Conservation (phyloP, 2,329 filamentous ascomycete species). For the Microsporum canis region DNA sequence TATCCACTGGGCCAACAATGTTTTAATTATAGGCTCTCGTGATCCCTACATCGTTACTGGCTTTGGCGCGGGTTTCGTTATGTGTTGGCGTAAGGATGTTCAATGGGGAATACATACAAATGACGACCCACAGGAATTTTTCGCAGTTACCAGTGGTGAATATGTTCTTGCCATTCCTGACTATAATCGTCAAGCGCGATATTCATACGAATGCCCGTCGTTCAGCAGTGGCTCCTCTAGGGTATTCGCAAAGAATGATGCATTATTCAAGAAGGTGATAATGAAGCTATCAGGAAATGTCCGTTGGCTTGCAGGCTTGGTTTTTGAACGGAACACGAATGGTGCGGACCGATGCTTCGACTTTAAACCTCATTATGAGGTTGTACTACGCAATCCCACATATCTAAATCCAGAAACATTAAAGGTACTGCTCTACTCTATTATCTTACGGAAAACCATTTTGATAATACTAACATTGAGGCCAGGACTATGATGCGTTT, state of each 20-base stretch:
- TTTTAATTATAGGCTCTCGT: constrained; percentile 46
- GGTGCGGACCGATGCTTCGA: constrained; percentile 66
- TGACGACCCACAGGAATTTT: constrained; percentile 81
- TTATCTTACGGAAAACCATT: not conserved
- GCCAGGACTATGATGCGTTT: constrained; percentile 72
- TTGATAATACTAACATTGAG: constrained; percentile 1
- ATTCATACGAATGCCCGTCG: constrained; percentile 38
- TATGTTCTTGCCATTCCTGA: constrained; percentile 92
- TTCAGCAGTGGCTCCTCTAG: constrained; percentile 50
- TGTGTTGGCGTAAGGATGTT: constrained; percentile 97
- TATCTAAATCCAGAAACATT: constrained; percentile 51
- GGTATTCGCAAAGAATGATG: constrained; percentile 40
- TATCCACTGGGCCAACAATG: not conserved
- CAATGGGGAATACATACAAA: constrained; percentile 73
- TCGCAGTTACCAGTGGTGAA: constrained; percentile 90
- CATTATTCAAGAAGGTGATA: constrained; percentile 93
- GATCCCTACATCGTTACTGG: constrained; percentile 92
- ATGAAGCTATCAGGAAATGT: constrained; percentile 98
- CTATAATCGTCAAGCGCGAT: constrained; percentile 75
- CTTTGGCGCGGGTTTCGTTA: constrained; percentile 85
- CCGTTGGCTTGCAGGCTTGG: constrained; percentile 78
- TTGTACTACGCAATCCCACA: constrained; percentile 71
- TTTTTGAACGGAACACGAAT: constrained; percentile 76
- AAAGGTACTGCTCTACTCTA: constrained; percentile 27
- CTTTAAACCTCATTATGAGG: constrained; percentile 85